Evolutionary conservation across 2,329 filamentous ascomycete species (phyloP).

Genomic region (Arthrobotrys musiformis): DNA sequence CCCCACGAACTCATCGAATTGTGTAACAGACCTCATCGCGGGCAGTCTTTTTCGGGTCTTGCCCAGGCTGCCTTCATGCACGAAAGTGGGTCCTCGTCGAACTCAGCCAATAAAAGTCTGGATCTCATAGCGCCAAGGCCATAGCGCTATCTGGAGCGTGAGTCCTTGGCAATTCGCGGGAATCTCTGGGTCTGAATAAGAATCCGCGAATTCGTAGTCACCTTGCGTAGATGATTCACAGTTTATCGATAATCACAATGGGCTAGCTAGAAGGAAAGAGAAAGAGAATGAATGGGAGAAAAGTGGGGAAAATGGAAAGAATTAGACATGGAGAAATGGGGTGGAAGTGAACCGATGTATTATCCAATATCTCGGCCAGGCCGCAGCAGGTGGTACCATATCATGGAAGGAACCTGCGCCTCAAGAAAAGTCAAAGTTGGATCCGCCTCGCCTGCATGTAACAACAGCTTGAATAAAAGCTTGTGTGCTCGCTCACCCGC

Average conservation of each 20-base stretch:
- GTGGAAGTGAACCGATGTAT: not conserved
- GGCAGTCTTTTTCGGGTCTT: not conserved
- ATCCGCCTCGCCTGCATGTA: not conserved
- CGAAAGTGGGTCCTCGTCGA: not conserved
- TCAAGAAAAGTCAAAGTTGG: not conserved
- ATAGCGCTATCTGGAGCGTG: not conserved
- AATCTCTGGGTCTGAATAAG: not conserved
- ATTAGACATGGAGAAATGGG: not conserved
- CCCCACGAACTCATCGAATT: too few relatives aligned
- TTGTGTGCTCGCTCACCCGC: not conserved
- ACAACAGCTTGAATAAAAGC: not conserved
- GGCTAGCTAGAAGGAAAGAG: not conserved
- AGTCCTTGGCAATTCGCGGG: not conserved
- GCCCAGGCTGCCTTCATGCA: not conserved
- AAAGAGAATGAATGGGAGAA: not conserved
- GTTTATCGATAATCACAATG: not conserved
- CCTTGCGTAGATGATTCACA: not conserved
- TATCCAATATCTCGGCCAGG: too few relatives aligned
- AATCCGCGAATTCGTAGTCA: slow-evolving; percentile 19
- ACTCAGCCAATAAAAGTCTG: not conserved
- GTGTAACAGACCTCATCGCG: not conserved
- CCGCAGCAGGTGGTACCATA: not conserved
- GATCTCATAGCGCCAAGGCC: slow-evolving; percentile 8
- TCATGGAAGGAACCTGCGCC: not conserved
- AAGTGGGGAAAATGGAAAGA: not conserved